Evolutionary conservation across 495 filamentous ascomycete genomes (phyloP).

Genomic region (Podospora australis): DNA sequence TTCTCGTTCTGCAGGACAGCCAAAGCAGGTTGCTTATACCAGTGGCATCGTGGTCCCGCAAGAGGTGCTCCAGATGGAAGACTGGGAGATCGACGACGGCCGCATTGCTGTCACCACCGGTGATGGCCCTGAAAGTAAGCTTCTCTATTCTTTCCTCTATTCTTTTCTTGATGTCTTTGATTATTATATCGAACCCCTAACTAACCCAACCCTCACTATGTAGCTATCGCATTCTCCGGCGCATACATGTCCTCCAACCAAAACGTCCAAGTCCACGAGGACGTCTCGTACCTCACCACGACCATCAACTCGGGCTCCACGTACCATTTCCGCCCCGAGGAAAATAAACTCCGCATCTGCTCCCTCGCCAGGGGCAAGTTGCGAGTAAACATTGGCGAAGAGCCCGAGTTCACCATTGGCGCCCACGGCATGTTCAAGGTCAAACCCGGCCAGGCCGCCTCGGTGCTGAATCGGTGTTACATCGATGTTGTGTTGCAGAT

Average conservation of each 20-base stretch:
- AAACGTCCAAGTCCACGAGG: slow-evolving; percentile 12
- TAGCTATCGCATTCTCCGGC: too few relatives aligned
- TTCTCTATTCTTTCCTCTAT: too few relatives aligned
- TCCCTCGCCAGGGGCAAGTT: slow-evolving; percentile 24
- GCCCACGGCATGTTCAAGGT: slow-evolving; percentile 23
- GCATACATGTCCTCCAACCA: slow-evolving; percentile 21
- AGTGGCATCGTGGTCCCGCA: background rate
- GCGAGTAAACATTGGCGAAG: slow-evolving; percentile 17
- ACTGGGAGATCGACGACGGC: slow-evolving; percentile 9
- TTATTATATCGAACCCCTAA: too few relatives aligned
- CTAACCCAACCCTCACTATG: too few relatives aligned
- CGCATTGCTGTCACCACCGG: background rate
- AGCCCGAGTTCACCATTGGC: slow-evolving; percentile 23
- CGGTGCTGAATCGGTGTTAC: slow-evolving; percentile 23
- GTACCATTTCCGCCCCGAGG: slow-evolving; percentile 12
- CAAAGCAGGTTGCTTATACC: background rate
- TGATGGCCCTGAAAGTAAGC: background rate
- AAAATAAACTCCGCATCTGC: slow-evolving; percentile 20
- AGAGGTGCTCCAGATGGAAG: slow-evolving; percentile 8
- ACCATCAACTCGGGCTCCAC: slow-evolving; percentile 22
- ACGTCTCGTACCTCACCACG: slow-evolving; percentile 18
- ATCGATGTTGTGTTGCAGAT: slow-evolving; percentile 26
- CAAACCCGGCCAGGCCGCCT: slow-evolving; percentile 13
- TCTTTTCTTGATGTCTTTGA: too few relatives aligned
- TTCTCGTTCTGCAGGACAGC: background rate